Conservation (phyloP, 2,329 filamentous ascomycete species). For the Xylaria sp. region DNA sequence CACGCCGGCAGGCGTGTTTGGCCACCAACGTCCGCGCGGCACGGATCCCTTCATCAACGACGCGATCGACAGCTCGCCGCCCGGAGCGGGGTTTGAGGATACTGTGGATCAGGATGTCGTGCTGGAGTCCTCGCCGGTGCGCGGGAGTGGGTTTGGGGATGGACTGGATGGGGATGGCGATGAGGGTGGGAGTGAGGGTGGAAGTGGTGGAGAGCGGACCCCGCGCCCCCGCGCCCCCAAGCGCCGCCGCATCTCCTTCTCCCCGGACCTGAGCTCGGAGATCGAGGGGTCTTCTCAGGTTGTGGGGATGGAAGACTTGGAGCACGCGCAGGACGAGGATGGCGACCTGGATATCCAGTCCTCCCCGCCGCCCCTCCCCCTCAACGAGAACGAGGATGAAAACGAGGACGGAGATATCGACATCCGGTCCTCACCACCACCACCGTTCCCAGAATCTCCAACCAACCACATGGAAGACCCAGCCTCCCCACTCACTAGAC, state of each 20-base stretch:
- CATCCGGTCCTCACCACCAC: slow-evolving; percentile 18
- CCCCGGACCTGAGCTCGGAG: slow-evolving; percentile 21
- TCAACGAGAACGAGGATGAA: slow-evolving; percentile 5
- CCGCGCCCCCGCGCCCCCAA: slow-evolving; percentile 33
- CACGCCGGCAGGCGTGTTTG: slow-evolving; percentile 23
- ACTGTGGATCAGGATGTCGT: slow-evolving; percentile 17
- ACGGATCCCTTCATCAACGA: slow-evolving; percentile 30
- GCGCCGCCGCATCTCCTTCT: slow-evolving; percentile 43
- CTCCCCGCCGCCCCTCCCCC: neutral
- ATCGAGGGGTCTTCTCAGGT: slow-evolving; percentile 6
- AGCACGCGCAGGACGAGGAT: neutral
- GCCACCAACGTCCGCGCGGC: slow-evolving; percentile 24
- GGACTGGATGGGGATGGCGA: slow-evolving; percentile 1
- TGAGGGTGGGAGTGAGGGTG: slow-evolving; percentile 6
- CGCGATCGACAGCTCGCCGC: slow-evolving; percentile 35
- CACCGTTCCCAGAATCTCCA: no score
- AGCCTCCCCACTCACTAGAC: slow-evolving; percentile 1
- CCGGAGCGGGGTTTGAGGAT: slow-evolving; percentile 13
- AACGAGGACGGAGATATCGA: slow-evolving; percentile 9
- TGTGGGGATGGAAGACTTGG: neutral
- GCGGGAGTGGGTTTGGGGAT: neutral
- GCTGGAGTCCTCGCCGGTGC: slow-evolving; percentile 28
- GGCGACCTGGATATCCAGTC: slow-evolving; percentile 25
- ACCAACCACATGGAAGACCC: no score
- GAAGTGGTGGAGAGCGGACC: neutral